Conservation (phyloP, 441 rosid genomes). For the Adansonia madagascariensis region DNA sequence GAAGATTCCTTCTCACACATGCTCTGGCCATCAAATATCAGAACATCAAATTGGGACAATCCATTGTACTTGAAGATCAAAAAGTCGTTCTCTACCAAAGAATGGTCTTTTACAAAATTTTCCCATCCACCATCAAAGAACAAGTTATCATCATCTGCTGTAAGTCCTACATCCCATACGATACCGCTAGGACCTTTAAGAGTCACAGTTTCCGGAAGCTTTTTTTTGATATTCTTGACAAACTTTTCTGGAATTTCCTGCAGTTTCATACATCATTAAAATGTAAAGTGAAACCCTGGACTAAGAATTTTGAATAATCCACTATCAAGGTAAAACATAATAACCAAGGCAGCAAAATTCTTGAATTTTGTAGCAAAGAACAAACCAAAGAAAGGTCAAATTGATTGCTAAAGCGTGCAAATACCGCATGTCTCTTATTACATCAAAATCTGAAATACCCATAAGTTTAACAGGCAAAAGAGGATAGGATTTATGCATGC, state of each 20-base stretch:
- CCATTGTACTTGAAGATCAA: constrained; percentile 72
- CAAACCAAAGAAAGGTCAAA: background rate
- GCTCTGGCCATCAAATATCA: constrained; percentile 53
- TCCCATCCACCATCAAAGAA: constrained; percentile 62
- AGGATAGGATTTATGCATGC: too few species aligned
- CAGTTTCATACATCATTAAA: constrained; percentile 24
- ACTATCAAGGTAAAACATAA: background rate
- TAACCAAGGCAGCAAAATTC: background rate
- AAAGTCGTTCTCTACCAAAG: constrained; percentile 58
- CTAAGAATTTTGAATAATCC: background rate
- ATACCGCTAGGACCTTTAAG: constrained; percentile 72
- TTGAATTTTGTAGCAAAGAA: background rate
- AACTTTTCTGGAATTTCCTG: constrained; percentile 72
- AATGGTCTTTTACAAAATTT: constrained; percentile 57
- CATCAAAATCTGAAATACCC: background rate
- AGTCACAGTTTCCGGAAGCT: constrained; percentile 54
- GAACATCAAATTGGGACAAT: constrained; percentile 63
- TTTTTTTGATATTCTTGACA: constrained; percentile 48
- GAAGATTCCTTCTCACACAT: constrained; percentile 69
- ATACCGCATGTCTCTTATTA: background rate
- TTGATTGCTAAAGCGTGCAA: background rate
- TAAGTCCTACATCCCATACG: constrained; percentile 52
- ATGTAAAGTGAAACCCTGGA: background rate
- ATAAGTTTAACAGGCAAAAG: too few species aligned
- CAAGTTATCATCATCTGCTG: constrained; percentile 37